Percentiles rank a stretch among this genome's conserved stretches.
These are phyloP conservation scores for Podaxis sp. DNA, from an alignment of 768 basidiomycete genomes.

Conservation along the genomic window DNA sequence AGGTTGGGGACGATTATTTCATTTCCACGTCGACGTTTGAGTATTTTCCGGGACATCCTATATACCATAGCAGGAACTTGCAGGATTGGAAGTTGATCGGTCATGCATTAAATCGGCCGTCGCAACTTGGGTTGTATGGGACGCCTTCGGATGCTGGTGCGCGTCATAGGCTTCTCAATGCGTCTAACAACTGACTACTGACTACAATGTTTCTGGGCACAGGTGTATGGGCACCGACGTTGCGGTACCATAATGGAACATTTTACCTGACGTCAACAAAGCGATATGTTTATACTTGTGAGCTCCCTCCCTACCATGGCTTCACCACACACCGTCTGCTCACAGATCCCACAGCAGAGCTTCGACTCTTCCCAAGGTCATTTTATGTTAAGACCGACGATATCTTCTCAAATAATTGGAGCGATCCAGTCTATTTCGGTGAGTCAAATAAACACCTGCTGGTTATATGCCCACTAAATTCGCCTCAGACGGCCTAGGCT, in stretches of 20 bases:
- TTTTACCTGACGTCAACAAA: slow-evolving; percentile 37
- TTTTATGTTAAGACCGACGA: slow-evolving; percentile 39
- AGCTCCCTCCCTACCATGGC: slow-evolving; percentile 4
- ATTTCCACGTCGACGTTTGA: slow-evolving; percentile 40
- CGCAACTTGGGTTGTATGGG: slow-evolving; percentile 34
- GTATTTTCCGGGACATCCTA: slow-evolving; percentile 40
- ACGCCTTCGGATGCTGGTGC: slow-evolving; percentile 39
- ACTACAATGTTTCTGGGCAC: no score
- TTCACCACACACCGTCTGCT: neutral
- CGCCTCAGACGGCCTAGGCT: slow-evolving; percentile 34
- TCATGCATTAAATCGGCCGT: slow-evolving; percentile 35
- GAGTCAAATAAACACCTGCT: neutral
- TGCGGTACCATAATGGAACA: slow-evolving; percentile 35
- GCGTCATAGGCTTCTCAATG: slow-evolving; percentile 4
- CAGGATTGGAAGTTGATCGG: slow-evolving; percentile 37
- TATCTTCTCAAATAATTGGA: slow-evolving; percentile 40
- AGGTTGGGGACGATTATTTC: slow-evolving; percentile 39
- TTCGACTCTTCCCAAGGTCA: slow-evolving; percentile 37
- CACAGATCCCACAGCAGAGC: slow-evolving; percentile 26
- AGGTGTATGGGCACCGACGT: slow-evolving; percentile 37
- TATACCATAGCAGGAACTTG: slow-evolving; percentile 41
- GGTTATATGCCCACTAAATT: neutral
- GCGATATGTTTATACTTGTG: slow-evolving; percentile 40
- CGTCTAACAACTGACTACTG: neutral
- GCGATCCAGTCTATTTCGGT: slow-evolving; percentile 42